Conservation (phyloP, 108 stramenopile genomes). For the Epithemia pelagica region DNA sequence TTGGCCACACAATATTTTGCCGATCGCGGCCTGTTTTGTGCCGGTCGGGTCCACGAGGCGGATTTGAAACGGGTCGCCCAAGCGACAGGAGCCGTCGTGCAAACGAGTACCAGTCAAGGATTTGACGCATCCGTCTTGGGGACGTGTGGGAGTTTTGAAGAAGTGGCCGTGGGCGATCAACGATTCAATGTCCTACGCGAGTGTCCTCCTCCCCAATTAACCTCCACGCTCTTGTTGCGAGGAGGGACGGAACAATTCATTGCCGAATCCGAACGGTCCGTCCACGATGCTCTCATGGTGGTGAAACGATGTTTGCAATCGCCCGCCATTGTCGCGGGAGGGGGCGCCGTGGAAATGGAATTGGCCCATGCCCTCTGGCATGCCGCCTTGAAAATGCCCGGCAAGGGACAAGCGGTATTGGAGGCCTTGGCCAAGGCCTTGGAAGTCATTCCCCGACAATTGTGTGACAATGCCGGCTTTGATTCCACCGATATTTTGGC, state of each 20-base stretch:
- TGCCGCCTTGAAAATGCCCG: slow-evolving; percentile 85
- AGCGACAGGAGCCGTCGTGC: slow-evolving; percentile 91
- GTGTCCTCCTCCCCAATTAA: slow-evolving; percentile 78
- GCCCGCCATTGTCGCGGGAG: slow-evolving; percentile 91
- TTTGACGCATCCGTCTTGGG: slow-evolving; percentile 72
- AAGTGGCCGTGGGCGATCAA: slow-evolving; percentile 94
- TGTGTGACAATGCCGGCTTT: slow-evolving; percentile 97
- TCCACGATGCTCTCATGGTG: slow-evolving; percentile 97
- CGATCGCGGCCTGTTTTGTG: slow-evolving; percentile 94
- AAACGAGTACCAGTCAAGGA: slow-evolving; percentile 87
- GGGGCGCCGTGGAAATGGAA: slow-evolving; percentile 98
- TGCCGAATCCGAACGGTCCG: slow-evolving; percentile 94
- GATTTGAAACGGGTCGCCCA: slow-evolving; percentile 95
- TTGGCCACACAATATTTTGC: slow-evolving; percentile 99
- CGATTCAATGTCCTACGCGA: slow-evolving; percentile 96
- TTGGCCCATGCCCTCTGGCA: slow-evolving; percentile 72
- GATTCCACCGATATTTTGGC: slow-evolving; percentile 96
- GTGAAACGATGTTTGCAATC: slow-evolving; percentile 90
- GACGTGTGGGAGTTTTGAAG: slow-evolving; percentile 91
- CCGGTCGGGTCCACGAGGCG: slow-evolving; percentile 93
- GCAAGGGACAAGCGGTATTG: slow-evolving; percentile 96
- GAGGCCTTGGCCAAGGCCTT: slow-evolving; percentile 88
- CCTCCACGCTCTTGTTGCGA: slow-evolving; percentile 93
- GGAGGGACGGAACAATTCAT: slow-evolving; percentile 99
- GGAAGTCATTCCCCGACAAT: slow-evolving; percentile 95